Evolutionary conservation across 352 stramenopile genomes (phyloP).

Genomic region (Phytopythium chamaehyphon): DNA sequence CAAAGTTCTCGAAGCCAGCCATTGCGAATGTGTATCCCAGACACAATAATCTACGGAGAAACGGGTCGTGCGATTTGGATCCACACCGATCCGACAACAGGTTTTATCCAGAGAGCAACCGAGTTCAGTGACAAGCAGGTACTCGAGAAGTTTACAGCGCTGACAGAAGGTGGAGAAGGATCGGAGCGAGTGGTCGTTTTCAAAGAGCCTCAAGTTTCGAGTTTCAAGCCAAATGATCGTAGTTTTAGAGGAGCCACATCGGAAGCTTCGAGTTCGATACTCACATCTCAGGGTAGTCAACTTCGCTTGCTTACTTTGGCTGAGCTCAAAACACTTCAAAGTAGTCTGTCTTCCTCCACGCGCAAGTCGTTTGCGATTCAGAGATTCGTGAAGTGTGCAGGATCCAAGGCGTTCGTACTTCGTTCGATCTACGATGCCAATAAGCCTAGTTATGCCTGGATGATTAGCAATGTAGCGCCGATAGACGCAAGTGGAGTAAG

Average conservation of each 20-base stretch:
- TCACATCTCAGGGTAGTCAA: conserved; percentile 54
- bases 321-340: conserved; percentile 69
- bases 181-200: conserved; percentile 42
- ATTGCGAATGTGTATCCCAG: conserved; percentile 68
- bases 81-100: conserved; percentile 57
- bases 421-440: conserved; percentile 55
- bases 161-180: conserved; percentile 27
- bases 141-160: conserved; percentile 53
- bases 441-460: conserved; percentile 67
- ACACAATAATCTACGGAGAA: conserved; percentile 81
- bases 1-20: neutral
- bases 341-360: conserved; percentile 43
- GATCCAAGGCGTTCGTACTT: conserved; percentile 69
- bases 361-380: conserved; percentile 73
- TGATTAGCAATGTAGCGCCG: conserved; percentile 69
- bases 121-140: conserved; percentile 74
- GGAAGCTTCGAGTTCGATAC: neutral
- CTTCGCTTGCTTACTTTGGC: conserved; percentile 54
- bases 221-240: conserved; percentile 7
- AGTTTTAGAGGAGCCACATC: neutral
- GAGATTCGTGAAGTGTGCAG: conserved; percentile 65
- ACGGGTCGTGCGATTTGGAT: conserved; percentile 66
- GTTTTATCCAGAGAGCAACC: conserved; percentile 53
- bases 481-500: conserved; percentile 16
- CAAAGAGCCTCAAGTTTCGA: conserved; percentile 52